Evolutionary conservation across 1,139 yeast genomes (phyloP).

Genomic region (Candida tetrigidarum): DNA sequence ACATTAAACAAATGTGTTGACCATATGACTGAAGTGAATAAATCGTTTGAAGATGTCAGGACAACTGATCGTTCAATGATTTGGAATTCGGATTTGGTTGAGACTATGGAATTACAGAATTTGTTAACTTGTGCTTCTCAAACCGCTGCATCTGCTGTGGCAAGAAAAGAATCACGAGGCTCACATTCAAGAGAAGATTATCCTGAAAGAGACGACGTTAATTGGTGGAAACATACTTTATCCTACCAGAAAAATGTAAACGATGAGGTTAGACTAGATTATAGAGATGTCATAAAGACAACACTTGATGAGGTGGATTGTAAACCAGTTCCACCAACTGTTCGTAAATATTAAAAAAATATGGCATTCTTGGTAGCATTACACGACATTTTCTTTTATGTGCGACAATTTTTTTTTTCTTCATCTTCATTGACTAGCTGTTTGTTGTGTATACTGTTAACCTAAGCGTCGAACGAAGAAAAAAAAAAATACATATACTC

Average conservation of each 20-base stretch:
- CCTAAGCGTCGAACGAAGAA: neutral
- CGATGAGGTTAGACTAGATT: constrained; percentile 71
- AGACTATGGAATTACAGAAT: constrained; percentile 95
- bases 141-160: constrained; percentile 93
- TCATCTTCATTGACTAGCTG: too few relatives aligned
- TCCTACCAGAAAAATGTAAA: constrained; percentile 85
- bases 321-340: constrained; percentile 95
- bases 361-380: neutral
- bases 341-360: constrained; percentile 76
- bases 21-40: constrained; percentile 76
- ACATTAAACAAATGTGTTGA: constrained; percentile 91
- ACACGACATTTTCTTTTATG: neutral
- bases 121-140: constrained; percentile 96
- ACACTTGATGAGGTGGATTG: constrained; percentile 93
- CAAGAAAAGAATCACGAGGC: constrained; percentile 97
- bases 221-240: constrained; percentile 98
- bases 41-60: constrained; percentile 65
- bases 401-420: neutral
- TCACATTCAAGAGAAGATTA: constrained; percentile 99
- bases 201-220: constrained; percentile 91
- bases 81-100: constrained; percentile 97
- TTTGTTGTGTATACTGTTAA: too few relatives aligned
- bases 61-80: constrained; percentile 97
- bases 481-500: constrained; percentile 3
- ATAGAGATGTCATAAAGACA: constrained; percentile 82